These are phyloP conservation scores for Tritrichomonas musculus DNA, from an alignment of 208 protist genomes.

Conservation along the genomic window DNA sequence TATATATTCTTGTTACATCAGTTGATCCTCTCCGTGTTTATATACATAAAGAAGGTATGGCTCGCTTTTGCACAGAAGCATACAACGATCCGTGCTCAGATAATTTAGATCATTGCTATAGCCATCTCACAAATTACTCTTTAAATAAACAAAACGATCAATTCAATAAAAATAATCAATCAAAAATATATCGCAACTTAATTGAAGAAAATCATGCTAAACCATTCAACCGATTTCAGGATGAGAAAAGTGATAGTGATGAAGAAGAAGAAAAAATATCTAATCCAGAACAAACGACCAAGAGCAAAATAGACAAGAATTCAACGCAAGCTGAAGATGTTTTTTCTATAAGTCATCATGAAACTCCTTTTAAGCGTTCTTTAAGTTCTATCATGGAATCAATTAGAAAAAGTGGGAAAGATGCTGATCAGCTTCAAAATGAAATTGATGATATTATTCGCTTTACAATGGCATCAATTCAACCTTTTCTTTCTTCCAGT, in stretches of 20 bases:
- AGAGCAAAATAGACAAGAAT: too few species aligned
- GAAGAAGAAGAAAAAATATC: too few species aligned
- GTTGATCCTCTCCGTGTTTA: conserved; percentile 40
- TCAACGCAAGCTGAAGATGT: too few species aligned
- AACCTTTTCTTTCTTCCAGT: neutral
- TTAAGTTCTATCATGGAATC: too few species aligned
- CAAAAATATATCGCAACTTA: too few species aligned
- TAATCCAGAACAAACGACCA: too few species aligned
- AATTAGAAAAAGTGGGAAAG: neutral
- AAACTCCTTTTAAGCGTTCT: too few species aligned
- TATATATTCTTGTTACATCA: conserved; percentile 45
- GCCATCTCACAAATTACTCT: neutral
- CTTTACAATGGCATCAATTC: neutral
- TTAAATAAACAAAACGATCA: conserved; percentile 21
- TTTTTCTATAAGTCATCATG: too few species aligned
- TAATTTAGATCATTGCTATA: conserved; percentile 35
- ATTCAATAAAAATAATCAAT: neutral
- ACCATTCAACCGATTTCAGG: too few species aligned
- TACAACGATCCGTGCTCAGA: neutral
- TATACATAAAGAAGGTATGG: conserved; percentile 41
- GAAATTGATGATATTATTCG: neutral
- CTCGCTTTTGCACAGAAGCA: conserved; percentile 39
- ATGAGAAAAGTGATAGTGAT: too few species aligned
- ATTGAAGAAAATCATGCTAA: too few species aligned
- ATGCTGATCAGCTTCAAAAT: neutral